Evolutionary conservation across 495 filamentous ascomycete genomes (phyloP).

Genomic region (Penicillium lagena): DNA sequence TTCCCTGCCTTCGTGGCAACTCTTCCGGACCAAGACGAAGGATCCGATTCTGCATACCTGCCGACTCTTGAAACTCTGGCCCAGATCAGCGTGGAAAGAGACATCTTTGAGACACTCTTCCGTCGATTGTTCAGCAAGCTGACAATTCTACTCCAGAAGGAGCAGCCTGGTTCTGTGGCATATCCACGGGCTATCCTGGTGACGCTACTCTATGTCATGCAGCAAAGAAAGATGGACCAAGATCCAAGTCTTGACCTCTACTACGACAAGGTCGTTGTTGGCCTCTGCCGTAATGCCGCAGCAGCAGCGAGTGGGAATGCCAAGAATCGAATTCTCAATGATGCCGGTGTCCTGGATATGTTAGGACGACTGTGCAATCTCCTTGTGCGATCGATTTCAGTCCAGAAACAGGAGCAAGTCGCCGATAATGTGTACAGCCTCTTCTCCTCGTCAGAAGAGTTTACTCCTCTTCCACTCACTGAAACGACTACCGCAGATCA

Average conservation of each 20-base stretch:
- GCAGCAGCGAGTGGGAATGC: conserved; percentile 32
- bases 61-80: conserved; percentile 61
- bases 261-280: conserved; percentile 54
- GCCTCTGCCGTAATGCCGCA: conserved; percentile 39
- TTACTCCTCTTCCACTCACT: conserved; percentile 34
- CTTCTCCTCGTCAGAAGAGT: conserved; percentile 34
- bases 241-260: conserved; percentile 49
- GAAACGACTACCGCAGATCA: conserved; percentile 26
- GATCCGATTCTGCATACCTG: conserved; percentile 38
- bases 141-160: conserved; percentile 50
- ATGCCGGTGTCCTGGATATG: conserved; percentile 51
- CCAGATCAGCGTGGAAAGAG: conserved; percentile 56
- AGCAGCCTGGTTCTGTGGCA: conserved; percentile 36
- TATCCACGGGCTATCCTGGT: conserved; percentile 58
- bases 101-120: conserved; percentile 64
- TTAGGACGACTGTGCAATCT: conserved; percentile 59
- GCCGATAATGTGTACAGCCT: conserved; percentile 51
- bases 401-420: conserved; percentile 48
- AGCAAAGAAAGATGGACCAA: conserved; percentile 42
- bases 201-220: conserved; percentile 60
- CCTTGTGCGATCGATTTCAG: conserved; percentile 49
- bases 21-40: conserved; percentile 53
- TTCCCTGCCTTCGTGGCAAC: conserved; percentile 69
- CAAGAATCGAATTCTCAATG: conserved; percentile 40
- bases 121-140: conserved; percentile 62